phyloP scores from a whole-genome alignment of 2,329 filamentous ascomycete species.

The Claviceps fusiformis region DNA sequence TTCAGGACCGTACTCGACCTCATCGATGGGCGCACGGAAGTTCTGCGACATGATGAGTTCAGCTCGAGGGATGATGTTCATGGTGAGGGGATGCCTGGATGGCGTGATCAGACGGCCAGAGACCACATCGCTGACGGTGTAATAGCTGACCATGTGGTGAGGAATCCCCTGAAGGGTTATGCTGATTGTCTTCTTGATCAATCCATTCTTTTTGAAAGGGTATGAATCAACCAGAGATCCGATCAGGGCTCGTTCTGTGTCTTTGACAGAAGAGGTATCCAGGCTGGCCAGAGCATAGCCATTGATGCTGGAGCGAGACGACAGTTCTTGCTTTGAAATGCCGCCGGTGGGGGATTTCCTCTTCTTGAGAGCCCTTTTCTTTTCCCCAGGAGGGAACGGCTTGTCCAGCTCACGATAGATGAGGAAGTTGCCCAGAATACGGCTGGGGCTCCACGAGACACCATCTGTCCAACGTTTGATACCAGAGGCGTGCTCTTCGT shows the following conservation, averaged over 20 bases:
- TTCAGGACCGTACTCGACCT: slow-evolving; percentile 28
- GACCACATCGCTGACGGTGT: slow-evolving; percentile 68
- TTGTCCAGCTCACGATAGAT: slow-evolving; percentile 73
- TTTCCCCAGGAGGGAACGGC: slow-evolving; percentile 68
- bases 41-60: slow-evolving; percentile 50
- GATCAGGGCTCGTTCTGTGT: slow-evolving; percentile 37
- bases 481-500: slow-evolving; percentile 78
- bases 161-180: slow-evolving; percentile 59
- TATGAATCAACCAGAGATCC: slow-evolving; percentile 86
- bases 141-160: slow-evolving; percentile 84
- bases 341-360: slow-evolving; percentile 29
- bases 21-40: slow-evolving; percentile 53
- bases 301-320: slow-evolving; percentile 11
- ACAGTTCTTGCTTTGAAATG: slow-evolving; percentile 20
- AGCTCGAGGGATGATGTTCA: slow-evolving; percentile 36
- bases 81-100: slow-evolving; percentile 26
- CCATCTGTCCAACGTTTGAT: slow-evolving; percentile 95
- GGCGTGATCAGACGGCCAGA: slow-evolving; percentile 45
- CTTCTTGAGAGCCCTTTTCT: slow-evolving; percentile 70
- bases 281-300: slow-evolving; percentile 4
- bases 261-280: slow-evolving; percentile 11
- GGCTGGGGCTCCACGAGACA: slow-evolving; percentile 78
- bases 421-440: slow-evolving; percentile 72
- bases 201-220: slow-evolving; percentile 65
- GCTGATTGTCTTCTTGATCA: slow-evolving; percentile 90